These are phyloP conservation scores for Teunomyces funiuensis DNA, from an alignment of 805 yeast genomes.

Conservation along the genomic window DNA sequence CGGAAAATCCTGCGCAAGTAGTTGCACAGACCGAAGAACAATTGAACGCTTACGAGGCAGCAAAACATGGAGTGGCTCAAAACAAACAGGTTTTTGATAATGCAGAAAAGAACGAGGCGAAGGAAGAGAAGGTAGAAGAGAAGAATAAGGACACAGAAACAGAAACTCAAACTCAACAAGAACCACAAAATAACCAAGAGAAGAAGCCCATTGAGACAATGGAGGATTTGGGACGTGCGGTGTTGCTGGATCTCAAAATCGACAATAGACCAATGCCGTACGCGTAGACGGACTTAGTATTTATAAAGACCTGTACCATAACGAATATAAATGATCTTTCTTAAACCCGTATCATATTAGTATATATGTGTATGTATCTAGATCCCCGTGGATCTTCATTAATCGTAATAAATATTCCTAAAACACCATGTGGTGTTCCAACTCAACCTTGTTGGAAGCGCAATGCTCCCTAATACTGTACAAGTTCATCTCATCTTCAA, in stretches of 20 bases:
- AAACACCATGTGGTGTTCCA: not conserved
- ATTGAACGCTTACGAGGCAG: not conserved
- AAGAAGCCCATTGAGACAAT: not conserved
- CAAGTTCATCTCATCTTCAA: conserved; percentile 26
- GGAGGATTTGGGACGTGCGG: not conserved
- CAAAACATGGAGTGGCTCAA: no score
- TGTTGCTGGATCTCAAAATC: not conserved
- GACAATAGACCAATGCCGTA: not conserved
- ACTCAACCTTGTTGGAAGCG: conserved; percentile 1
- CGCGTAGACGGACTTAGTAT: not conserved
- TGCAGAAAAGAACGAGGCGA: not conserved
- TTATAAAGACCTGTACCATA: not conserved
- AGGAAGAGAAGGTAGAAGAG: not conserved
- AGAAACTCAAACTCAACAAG: no score
- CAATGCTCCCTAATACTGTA: conserved; percentile 11
- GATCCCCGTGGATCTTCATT: not conserved
- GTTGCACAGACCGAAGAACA: not conserved
- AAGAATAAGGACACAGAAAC: no score
- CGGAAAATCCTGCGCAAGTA: not conserved
- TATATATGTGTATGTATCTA: not conserved
- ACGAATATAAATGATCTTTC: no score
- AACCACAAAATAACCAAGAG: no score
- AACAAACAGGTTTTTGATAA: not conserved
- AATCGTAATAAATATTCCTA: conserved; percentile 4
- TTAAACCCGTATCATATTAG: not conserved